Evolutionary conservation across 73 alveolate genomes (phyloP).

Genomic region (Diophrys appendiculata): DNA sequence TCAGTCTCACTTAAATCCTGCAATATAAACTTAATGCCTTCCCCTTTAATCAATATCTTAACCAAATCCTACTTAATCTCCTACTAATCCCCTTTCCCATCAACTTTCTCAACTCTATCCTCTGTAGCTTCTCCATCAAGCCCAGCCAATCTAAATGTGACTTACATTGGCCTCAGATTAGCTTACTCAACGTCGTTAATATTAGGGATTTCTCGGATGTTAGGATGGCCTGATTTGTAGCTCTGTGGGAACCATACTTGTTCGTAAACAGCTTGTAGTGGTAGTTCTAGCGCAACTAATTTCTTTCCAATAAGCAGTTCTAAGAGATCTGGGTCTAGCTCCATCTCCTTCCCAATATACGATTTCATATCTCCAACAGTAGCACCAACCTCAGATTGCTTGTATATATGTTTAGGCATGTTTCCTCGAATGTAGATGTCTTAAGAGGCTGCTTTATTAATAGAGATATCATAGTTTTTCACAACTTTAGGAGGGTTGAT

Average conservation of each 20-base stretch:
- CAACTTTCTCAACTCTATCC: conserved; percentile 53
- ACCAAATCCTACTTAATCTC: background rate
- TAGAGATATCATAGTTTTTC: background rate
- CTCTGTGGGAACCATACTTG: conserved; percentile 49
- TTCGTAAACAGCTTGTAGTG: conserved; percentile 47
- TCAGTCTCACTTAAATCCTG: background rate
- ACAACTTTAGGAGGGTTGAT: background rate
- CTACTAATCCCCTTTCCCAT: conserved; percentile 12
- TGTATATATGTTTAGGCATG: conserved; percentile 52
- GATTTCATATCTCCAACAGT: conserved; percentile 52
- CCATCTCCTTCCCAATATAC: conserved; percentile 61
- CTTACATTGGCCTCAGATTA: conserved; percentile 18
- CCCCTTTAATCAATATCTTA: too few relatives aligned
- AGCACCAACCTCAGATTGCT: conserved; percentile 35
- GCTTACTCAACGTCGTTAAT: conserved; percentile 20
- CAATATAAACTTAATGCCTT: background rate
- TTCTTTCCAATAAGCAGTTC: conserved; percentile 55
- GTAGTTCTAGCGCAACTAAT: conserved; percentile 27
- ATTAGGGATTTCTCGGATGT: conserved; percentile 16
- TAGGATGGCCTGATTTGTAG: conserved; percentile 33
- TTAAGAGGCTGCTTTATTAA: conserved; percentile 41
- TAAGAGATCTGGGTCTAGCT: conserved; percentile 58
- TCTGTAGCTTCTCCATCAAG: conserved; percentile 74
- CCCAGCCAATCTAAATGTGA: conserved; percentile 59
- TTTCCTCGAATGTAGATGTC: conserved; percentile 62